These are phyloP conservation scores for Collybia sordida DNA, from an alignment of 768 basidiomycete genomes.

Conservation along the genomic window DNA sequence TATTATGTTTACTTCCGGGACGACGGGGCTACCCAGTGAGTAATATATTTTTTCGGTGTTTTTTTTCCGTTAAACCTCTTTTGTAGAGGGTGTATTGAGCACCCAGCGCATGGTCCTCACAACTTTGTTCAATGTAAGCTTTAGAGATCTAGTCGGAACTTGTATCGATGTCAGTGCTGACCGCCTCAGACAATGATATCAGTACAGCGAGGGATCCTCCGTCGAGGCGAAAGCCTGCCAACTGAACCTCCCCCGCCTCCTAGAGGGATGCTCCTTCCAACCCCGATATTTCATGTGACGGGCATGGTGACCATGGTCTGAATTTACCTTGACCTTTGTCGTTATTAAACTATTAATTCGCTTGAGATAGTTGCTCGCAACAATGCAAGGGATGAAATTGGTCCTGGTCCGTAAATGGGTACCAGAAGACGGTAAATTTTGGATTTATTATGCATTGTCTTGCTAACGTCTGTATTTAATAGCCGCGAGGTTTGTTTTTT, in stretches of 20 bases:
- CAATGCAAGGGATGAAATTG: conserved; percentile 43
- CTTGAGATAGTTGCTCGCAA: conserved; percentile 34
- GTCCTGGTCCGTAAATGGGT: conserved; percentile 53
- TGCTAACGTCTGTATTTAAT: not conserved
- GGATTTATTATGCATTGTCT: not conserved
- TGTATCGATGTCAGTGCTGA: not conserved
- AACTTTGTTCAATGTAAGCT: conserved; percentile 40
- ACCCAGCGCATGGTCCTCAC: conserved; percentile 50
- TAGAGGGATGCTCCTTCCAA: conserved; percentile 43
- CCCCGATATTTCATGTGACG: conserved; percentile 62
- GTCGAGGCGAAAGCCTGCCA: conserved; percentile 37
- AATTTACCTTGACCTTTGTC: too few relatives aligned
- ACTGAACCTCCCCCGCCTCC: conserved; percentile 30
- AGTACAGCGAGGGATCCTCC: not conserved
- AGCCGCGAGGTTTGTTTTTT: conserved; percentile 32
- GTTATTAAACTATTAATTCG: too few relatives aligned
- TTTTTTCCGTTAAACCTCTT: not conserved
- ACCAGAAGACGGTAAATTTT: conserved; percentile 37
- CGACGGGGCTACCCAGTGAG: conserved; percentile 7
- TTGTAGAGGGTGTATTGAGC: conserved; percentile 48
- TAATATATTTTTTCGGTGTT: not conserved
- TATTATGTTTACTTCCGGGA: conserved; percentile 56
- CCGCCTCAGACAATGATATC: too few relatives aligned
- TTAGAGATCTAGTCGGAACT: not conserved
- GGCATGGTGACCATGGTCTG: conserved; percentile 21